A percentile compares a stretch with the other conserved stretches of the same genome.
Conservation (phyloP, 2,329 filamentous ascomycete species). For the Ascochyta clinopodiicola region DNA sequence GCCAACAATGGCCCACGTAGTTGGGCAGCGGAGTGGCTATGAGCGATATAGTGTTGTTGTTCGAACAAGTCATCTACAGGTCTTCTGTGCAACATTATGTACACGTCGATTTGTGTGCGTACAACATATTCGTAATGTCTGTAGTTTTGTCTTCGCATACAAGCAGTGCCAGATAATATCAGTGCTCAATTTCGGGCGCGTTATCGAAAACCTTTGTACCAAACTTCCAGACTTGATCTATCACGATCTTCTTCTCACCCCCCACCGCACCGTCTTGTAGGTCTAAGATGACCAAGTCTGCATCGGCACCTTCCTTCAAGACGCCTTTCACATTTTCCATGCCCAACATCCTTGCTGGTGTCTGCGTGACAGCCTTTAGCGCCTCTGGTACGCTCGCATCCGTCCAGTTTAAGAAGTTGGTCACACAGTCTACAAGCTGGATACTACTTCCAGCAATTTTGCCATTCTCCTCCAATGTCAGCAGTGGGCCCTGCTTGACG, state of each 20-base stretch:
- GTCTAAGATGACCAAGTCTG: constrained; percentile 69
- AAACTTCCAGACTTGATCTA: constrained; percentile 86
- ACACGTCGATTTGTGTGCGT: background rate
- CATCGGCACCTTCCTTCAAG: constrained; percentile 54
- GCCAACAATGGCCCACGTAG: too few species aligned
- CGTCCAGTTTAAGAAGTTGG: constrained; percentile 80
- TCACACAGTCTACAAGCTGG: constrained; percentile 80
- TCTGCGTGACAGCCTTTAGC: constrained; percentile 74
- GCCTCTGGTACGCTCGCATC: constrained; percentile 72
- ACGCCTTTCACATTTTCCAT: constrained; percentile 70
- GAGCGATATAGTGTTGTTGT: background rate
- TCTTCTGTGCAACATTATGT: background rate
- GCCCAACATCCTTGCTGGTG: constrained; percentile 78
- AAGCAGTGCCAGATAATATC: background rate
- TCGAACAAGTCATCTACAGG: background rate
- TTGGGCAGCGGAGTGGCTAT: too few species aligned
- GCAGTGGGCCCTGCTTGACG: constrained; percentile 72
- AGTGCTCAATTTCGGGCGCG: background rate
- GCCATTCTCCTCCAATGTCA: constrained; percentile 78
- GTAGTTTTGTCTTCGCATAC: background rate
- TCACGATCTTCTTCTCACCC: constrained; percentile 59
- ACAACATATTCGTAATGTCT: too few species aligned
- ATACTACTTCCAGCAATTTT: constrained; percentile 64
- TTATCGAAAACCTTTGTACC: constrained; percentile 53
- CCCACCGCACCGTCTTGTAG: constrained; percentile 57